These are phyloP conservation scores for Penicillium sp. DNA, from an alignment of 2,329 filamentous ascomycete genomes.

Conservation along the genomic window DNA sequence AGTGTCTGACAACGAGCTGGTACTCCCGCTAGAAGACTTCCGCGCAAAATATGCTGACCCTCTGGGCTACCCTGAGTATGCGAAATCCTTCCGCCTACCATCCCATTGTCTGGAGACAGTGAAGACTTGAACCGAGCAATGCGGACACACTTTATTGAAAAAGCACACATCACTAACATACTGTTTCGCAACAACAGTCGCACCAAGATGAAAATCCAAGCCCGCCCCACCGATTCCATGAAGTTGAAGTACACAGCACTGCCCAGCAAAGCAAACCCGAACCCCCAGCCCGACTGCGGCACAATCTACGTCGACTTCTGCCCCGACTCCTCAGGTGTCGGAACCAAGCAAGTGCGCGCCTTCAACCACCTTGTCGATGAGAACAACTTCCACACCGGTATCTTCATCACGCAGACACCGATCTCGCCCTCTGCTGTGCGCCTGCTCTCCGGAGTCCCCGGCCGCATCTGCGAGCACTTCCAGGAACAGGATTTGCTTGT, in stretches of 20 bases:
- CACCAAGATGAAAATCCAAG: constrained; percentile 80
- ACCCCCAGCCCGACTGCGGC: constrained; percentile 72
- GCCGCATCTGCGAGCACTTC: constrained; percentile 87
- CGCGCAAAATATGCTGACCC: constrained; percentile 66
- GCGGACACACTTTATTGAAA: not conserved
- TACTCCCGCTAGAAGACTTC: constrained; percentile 82
- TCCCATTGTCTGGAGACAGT: not conserved
- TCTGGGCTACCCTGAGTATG: constrained; percentile 75
- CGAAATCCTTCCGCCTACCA: constrained; percentile 11
- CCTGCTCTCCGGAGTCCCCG: constrained; percentile 73
- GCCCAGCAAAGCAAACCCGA: constrained; percentile 65
- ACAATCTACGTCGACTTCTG: constrained; percentile 94
- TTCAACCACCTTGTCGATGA: constrained; percentile 80
- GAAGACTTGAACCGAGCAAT: constrained; percentile 5
- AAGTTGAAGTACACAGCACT: constrained; percentile 76
- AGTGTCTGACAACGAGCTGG: constrained; percentile 82
- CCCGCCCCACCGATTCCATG: constrained; percentile 80
- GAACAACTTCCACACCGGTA: constrained; percentile 82
- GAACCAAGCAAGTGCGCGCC: constrained; percentile 85
- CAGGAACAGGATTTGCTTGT: constrained; percentile 92
- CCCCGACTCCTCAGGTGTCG: constrained; percentile 67
- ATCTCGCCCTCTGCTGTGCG: constrained; percentile 86
- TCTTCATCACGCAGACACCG: constrained; percentile 79
- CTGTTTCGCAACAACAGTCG: constrained; percentile 56
- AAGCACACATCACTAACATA: constrained; percentile 10